These are phyloP conservation scores for Aspergillus nomiae DNA, from an alignment of 2,329 filamentous ascomycete species.

Conservation along the genomic window DNA sequence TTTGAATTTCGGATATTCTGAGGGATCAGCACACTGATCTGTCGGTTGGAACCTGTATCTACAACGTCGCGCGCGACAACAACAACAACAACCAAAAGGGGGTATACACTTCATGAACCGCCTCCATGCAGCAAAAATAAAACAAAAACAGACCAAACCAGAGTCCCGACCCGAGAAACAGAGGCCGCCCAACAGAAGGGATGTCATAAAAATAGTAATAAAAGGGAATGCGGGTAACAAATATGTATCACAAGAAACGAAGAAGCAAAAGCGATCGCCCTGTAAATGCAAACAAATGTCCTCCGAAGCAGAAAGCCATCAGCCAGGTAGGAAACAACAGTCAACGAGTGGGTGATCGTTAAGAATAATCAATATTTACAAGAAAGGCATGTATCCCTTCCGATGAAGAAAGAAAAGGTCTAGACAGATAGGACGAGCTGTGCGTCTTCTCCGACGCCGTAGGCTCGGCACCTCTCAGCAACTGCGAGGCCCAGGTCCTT, in stretches of 20 bases:
- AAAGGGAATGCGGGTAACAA: conserved; percentile 15
- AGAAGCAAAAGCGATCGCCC: conserved; percentile 22
- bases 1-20: conserved; percentile 3
- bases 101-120: conserved; percentile 35
- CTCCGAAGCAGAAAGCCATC: conserved; percentile 15
- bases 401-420: conserved; percentile 14
- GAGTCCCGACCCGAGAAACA: conserved; percentile 15
- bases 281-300: conserved; percentile 31
- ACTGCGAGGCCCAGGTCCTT: conserved; percentile 85
- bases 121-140: conserved; percentile 30
- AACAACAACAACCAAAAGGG: conserved; percentile 33
- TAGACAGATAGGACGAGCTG: conserved; percentile 74
- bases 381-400: conserved; percentile 23
- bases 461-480: conserved; percentile 77
- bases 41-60: conserved; percentile 6
- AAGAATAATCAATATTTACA: conserved; percentile 30
- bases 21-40: background rate
- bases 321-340: conserved; percentile 8
- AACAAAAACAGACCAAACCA: conserved; percentile 24
- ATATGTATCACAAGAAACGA: conserved; percentile 21
- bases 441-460: conserved; percentile 52
- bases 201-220: conserved; percentile 13
- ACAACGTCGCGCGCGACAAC: conserved; percentile 14
- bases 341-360: conserved; percentile 20
- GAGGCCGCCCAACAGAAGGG: conserved; percentile 18